These are phyloP conservation scores for Termitomyces titanicus DNA, from an alignment of 768 basidiomycete genomes.

Conservation along the genomic window DNA sequence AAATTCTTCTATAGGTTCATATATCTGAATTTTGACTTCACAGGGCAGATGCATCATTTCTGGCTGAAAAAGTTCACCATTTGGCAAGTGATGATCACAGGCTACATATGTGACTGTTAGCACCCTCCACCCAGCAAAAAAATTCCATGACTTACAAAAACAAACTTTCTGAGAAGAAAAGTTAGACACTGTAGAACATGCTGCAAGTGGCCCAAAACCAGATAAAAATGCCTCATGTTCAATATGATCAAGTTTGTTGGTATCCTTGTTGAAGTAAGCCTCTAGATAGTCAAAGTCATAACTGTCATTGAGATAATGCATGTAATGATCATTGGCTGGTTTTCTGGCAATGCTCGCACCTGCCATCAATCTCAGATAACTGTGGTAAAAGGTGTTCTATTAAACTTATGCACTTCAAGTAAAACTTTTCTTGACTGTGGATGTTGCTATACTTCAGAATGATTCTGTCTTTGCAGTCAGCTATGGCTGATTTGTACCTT, in stretches of 20 bases:
- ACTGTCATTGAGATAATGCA: background rate
- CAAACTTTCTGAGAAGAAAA: background rate
- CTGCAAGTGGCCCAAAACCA: conserved; percentile 12
- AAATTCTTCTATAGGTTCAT: background rate
- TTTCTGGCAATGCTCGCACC: conserved; percentile 7
- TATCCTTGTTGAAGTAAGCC: conserved; percentile 5
- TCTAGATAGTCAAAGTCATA: conserved; percentile 19
- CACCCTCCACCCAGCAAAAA: too few species aligned
- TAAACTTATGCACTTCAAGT: background rate
- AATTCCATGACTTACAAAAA: background rate
- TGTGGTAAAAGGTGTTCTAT: background rate
- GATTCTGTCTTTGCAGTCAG: background rate
- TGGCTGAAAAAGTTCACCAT: background rate
- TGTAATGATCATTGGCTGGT: background rate
- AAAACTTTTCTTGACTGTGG: background rate
- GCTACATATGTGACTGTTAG: background rate
- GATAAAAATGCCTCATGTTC: conserved; percentile 11
- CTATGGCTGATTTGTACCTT: background rate
- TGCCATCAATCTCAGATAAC: background rate
- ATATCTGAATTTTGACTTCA: background rate
- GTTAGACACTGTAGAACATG: conserved; percentile 4
- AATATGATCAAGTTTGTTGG: conserved; percentile 17
- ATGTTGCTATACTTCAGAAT: background rate
- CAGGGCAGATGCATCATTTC: background rate
- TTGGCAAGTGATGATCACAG: background rate